These are phyloP conservation scores for Eucalyptus polybractea DNA, from an alignment of 345 rosid species.

Conservation along the genomic window DNA sequence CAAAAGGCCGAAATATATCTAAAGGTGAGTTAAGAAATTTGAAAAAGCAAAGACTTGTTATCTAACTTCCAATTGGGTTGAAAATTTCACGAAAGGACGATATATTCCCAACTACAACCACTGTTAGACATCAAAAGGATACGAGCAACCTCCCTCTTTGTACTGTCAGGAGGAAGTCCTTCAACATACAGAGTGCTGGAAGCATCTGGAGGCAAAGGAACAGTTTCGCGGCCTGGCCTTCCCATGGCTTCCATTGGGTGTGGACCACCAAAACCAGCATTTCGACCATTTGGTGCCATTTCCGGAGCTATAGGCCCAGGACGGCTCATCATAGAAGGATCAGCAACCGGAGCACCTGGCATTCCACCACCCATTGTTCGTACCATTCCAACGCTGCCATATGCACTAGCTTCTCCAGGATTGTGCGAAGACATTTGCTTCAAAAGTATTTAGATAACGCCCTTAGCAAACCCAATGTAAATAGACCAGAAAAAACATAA, in stretches of 20 bases:
- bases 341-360: constrained; percentile 23
- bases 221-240: constrained; percentile 27
- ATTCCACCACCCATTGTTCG: constrained; percentile 20
- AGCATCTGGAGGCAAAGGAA: constrained; percentile 62
- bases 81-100: not conserved
- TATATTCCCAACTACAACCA: not conserved
- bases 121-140: constrained; percentile 30
- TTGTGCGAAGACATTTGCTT: constrained; percentile 53
- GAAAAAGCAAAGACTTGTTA: not conserved
- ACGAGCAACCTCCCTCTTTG: constrained; percentile 81
- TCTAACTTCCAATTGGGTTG: not conserved
- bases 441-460: constrained; percentile 12
- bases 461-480: not conserved
- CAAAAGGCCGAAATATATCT: constrained; percentile 88
- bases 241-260: constrained; percentile 14
- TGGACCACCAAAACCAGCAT: constrained; percentile 18
- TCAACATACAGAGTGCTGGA: constrained; percentile 76
- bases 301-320: constrained; percentile 28
- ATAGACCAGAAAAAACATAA: not conserved
- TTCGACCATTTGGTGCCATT: constrained; percentile 36
- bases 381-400: constrained; percentile 25
- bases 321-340: constrained; percentile 26
- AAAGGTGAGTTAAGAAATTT: constrained; percentile 14
- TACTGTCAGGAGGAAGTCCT: constrained; percentile 69
- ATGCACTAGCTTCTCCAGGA: constrained; percentile 43